phyloP scores from a whole-genome alignment of 768 basidiomycete species.

The Termitomyces sp. region DNA sequence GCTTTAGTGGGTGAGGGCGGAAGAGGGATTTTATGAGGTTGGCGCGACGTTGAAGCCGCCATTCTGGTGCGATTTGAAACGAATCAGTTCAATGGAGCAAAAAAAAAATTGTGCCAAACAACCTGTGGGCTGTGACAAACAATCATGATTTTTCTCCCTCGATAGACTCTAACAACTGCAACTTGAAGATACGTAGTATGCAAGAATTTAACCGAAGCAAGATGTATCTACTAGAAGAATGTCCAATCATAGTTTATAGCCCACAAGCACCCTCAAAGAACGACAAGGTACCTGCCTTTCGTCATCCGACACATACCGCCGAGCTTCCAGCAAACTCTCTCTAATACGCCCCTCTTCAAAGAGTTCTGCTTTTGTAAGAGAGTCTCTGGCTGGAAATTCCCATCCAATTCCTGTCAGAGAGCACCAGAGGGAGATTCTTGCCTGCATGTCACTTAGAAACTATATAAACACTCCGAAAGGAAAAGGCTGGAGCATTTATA shows the following conservation, averaged over 20 bases:
- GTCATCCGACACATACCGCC: conserved; percentile 41
- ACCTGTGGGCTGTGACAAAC: conserved; percentile 15
- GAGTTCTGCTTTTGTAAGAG: conserved; percentile 62
- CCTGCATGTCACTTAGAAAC: conserved; percentile 53
- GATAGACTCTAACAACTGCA: not conserved
- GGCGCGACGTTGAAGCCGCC: conserved; percentile 38
- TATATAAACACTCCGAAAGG: not conserved
- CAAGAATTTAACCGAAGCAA: not conserved
- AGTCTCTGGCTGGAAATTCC: conserved; percentile 52
- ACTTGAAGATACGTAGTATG: not conserved
- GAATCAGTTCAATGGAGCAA: not conserved
- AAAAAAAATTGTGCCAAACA: conserved; percentile 33
- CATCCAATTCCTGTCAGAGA: conserved; percentile 55
- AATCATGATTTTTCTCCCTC: not conserved
- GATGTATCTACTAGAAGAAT: not conserved
- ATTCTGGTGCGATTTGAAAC: conserved; percentile 18
- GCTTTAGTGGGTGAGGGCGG: conserved; percentile 21
- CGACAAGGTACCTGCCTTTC: conserved; percentile 52
- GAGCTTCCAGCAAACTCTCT: conserved; percentile 55
- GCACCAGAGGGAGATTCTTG: conserved; percentile 58
- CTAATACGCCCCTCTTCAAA: conserved; percentile 62
- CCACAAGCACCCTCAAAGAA: conserved; percentile 54
- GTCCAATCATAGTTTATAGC: conserved; percentile 39
- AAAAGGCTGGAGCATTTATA: not conserved
- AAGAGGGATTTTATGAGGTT: conserved; percentile 28